Conservation (phyloP, 768 basidiomycete species). For the Multifurca ochricompacta region DNA sequence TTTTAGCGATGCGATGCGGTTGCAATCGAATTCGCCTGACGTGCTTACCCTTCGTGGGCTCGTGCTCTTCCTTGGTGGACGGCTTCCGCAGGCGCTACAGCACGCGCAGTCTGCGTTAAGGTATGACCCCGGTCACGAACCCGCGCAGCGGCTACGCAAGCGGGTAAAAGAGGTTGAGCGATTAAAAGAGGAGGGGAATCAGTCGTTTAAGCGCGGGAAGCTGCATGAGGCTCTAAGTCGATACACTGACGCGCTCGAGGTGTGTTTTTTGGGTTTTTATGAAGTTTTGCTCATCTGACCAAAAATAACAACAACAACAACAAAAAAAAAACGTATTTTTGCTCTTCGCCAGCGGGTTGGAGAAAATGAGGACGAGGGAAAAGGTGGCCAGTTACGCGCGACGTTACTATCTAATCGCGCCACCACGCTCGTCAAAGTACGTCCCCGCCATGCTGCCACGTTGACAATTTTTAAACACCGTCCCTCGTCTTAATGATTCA, state of each 20-base stretch:
- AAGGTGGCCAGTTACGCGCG: conserved; percentile 75
- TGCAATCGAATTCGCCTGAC: conserved; percentile 69
- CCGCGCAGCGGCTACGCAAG: conserved; percentile 62
- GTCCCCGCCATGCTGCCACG: too few relatives aligned
- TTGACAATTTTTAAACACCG: too few relatives aligned
- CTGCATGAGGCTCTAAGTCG: conserved; percentile 55
- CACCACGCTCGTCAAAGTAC: conserved; percentile 69
- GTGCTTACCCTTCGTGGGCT: conserved; percentile 70
- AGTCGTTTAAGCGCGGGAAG: conserved; percentile 56
- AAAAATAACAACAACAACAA: too few relatives aligned
- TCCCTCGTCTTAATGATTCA: conserved; percentile 15
- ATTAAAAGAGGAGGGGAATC: conserved; percentile 80
- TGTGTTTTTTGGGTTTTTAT: conserved; percentile 25
- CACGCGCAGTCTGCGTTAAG: conserved; percentile 67
- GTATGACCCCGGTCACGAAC: conserved; percentile 68
- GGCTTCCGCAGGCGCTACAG: conserved; percentile 61
- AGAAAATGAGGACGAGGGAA: conserved; percentile 57
- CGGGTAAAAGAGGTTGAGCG: conserved; percentile 78
- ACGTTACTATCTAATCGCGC: conserved; percentile 79
- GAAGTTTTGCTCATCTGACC: too few relatives aligned
- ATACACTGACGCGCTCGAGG: conserved; percentile 68
- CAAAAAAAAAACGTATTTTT: too few relatives aligned
- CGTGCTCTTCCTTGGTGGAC: conserved; percentile 66
- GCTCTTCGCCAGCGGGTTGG: conserved; percentile 48
- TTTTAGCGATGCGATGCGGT: conserved; percentile 65